Evolutionary conservation across 441 rosid species (phyloP).

Genomic region (Brassica hybrid): DNA sequence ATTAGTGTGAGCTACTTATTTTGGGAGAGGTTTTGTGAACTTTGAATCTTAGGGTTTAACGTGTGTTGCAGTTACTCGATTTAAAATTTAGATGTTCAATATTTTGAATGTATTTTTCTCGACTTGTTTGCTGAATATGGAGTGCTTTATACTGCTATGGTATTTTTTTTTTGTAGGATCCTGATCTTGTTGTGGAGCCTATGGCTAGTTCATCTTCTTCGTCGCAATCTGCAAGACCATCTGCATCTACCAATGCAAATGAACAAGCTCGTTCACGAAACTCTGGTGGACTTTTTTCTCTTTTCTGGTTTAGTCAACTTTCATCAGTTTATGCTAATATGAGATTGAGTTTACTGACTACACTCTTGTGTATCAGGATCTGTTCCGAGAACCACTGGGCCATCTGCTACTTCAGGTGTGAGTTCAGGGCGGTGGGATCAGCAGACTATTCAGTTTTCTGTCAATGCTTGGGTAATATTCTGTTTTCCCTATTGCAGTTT

Average conservation of each 20-base stretch:
- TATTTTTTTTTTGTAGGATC: conserved; percentile 58
- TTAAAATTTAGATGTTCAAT: no score
- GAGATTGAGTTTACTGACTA: conserved; percentile 13
- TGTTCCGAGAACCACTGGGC: conserved; percentile 62
- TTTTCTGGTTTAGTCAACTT: not conserved
- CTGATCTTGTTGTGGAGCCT: conserved; percentile 82
- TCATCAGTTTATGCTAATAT: no score
- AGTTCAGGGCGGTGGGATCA: conserved; percentile 89
- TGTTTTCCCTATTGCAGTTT: conserved; percentile 4
- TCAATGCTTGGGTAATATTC: conserved; percentile 90
- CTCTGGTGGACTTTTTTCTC: conserved; percentile 58
- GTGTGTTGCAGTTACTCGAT: conserved; percentile 16
- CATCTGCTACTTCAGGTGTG: conserved; percentile 64
- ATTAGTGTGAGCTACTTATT: conserved; percentile 5
- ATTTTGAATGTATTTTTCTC: no score
- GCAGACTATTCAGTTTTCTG: conserved; percentile 88
- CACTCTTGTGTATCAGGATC: conserved; percentile 57
- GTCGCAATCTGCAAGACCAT: conserved; percentile 60
- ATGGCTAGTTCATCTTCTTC: conserved; percentile 59
- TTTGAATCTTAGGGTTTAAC: conserved; percentile 17
- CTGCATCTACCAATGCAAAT: conserved; percentile 58
- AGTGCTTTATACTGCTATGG: no score
- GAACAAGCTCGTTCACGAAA: conserved; percentile 61
- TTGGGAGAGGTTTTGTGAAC: not conserved
- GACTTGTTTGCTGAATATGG: no score